A percentile compares a stretch with the other conserved stretches of the same genome.
Conservation (phyloP, 768 basidiomycete species). For the Calocybe cyanea region DNA sequence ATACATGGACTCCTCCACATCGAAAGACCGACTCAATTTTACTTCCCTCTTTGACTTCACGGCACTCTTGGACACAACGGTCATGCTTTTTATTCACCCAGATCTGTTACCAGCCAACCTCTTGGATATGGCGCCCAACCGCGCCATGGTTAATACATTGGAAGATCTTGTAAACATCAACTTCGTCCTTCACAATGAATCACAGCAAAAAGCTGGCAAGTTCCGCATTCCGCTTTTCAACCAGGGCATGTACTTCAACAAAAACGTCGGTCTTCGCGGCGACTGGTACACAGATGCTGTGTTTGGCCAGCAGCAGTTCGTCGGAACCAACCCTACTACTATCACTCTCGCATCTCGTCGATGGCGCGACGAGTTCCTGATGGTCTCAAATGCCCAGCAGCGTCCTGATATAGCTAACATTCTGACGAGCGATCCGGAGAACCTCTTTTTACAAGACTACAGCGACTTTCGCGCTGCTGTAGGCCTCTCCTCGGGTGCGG, state of each 20-base stretch:
- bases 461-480: constrained; percentile 21
- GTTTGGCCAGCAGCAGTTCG: constrained; percentile 27
- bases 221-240: neutral
- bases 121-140: neutral
- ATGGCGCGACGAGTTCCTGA: constrained; percentile 19
- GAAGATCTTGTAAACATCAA: neutral
- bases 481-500: constrained; percentile 14
- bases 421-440: constrained; percentile 4
- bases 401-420: constrained; percentile 12
- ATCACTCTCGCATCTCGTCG: constrained; percentile 17
- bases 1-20: neutral
- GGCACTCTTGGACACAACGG: neutral
- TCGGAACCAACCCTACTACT: constrained; percentile 25
- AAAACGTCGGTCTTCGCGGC: constrained; percentile 23
- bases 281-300: constrained; percentile 30
- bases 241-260: neutral
- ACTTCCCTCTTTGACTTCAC: neutral
- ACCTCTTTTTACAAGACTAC: constrained; percentile 22
- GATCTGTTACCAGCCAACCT: neutral
- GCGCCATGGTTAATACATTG: neutral
- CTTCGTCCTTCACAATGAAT: neutral
- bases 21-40: neutral
- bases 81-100: neutral
- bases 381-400: constrained; percentile 12
- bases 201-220: neutral